A percentile compares a stretch with the other conserved stretches of the same genome.
These are phyloP conservation scores for Bromus sterilis DNA, from an alignment of 176 grass and related monocot species.

Conservation along the genomic window DNA sequence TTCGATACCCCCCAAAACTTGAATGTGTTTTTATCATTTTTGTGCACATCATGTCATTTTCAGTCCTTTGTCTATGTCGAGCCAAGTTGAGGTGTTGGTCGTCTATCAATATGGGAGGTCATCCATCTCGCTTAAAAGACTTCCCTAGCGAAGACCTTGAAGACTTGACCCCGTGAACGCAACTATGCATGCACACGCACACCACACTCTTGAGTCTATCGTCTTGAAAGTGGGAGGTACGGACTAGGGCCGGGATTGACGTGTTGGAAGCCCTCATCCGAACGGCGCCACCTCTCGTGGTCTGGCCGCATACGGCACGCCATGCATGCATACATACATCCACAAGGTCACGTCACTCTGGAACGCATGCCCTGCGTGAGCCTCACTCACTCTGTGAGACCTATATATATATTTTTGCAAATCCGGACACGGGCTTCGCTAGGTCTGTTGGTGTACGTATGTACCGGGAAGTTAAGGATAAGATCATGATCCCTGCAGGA, in stretches of 20 bases:
- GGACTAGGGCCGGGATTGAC: not conserved
- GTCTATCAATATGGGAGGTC: no score
- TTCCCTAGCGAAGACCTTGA: no score
- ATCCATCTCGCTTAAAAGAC: no score
- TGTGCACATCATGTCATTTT: no score
- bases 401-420: not conserved
- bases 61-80: no score
- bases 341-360: not conserved
- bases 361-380: not conserved
- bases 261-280: not conserved
- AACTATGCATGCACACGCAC: no score
- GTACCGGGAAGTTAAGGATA: not conserved
- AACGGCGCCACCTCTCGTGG: not conserved
- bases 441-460: not conserved
- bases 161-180: no score
- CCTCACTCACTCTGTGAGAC: not conserved
- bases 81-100: no score
- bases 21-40: no score
- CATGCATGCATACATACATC: not conserved
- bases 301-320: not conserved
- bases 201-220: not conserved
- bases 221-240: not conserved
- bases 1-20: no score
- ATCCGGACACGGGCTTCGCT: not conserved
- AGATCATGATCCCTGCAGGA: not conserved